Conservation (phyloP, 257 asterid species). For the Haberlea rhodopensis region DNA sequence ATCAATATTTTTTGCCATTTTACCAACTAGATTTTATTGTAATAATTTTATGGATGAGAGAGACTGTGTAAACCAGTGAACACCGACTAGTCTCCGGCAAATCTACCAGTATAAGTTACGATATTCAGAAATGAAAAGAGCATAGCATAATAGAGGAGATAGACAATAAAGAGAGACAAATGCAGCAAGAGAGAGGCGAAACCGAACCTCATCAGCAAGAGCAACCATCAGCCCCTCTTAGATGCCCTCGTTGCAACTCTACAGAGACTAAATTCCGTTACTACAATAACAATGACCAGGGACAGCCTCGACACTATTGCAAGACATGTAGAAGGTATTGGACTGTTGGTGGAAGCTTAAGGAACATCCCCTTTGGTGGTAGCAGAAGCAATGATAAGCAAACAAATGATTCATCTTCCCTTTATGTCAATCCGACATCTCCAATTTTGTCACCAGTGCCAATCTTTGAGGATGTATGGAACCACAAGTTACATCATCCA, state of each 20-base stretch:
- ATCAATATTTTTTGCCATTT: background rate
- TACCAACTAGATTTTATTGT: background rate
- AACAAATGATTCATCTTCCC: conserved; percentile 32
- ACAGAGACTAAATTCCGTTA: conserved; percentile 34
- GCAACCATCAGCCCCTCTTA: conserved; percentile 25
- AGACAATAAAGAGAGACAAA: no score
- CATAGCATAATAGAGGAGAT: no score
- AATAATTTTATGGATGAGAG: background rate
- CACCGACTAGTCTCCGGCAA: background rate
- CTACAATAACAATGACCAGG: conserved; percentile 33
- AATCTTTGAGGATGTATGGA: no score
- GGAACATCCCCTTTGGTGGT: conserved; percentile 38
- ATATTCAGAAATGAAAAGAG: no score
- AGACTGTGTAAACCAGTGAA: no score
- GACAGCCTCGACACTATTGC: conserved; percentile 44
- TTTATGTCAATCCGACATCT: conserved; percentile 10
- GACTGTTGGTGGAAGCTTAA: conserved; percentile 44
- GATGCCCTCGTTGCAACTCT: conserved; percentile 39
- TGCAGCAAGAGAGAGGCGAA: background rate
- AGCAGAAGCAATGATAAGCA: conserved; percentile 21
- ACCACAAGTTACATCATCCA: background rate
- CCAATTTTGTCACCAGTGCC: conserved; percentile 12
- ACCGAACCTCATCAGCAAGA: conserved; percentile 16
- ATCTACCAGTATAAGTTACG: background rate
- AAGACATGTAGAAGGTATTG: conserved; percentile 37